phyloP scores from a whole-genome alignment of 2,329 filamentous ascomycete species.

The Boeremia exigua region DNA sequence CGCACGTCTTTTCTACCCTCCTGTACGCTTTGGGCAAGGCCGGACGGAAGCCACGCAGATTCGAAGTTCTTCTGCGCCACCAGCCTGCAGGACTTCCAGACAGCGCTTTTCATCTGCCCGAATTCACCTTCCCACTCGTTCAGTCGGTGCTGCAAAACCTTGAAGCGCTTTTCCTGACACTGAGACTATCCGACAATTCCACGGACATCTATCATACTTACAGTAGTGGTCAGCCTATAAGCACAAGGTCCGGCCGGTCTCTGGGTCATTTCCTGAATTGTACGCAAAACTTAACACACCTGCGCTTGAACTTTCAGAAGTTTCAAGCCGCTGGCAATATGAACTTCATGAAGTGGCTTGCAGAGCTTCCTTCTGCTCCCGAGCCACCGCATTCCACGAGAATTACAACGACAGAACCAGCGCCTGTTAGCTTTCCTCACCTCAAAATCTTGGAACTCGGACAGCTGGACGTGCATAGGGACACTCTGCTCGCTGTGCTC shows the following conservation, averaged over 20 bases:
- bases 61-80: slow-evolving; percentile 57
- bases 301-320: slow-evolving; percentile 60
- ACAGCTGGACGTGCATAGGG: slow-evolving; percentile 18
- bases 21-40: slow-evolving; percentile 39
- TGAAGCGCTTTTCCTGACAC: slow-evolving; percentile 54
- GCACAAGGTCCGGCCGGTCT: slow-evolving; percentile 21
- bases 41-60: slow-evolving; percentile 45
- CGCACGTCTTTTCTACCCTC: slow-evolving; percentile 25
- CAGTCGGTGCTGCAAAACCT: slow-evolving; percentile 55
- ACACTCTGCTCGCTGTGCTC: slow-evolving; percentile 20
- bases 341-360: slow-evolving; percentile 50
- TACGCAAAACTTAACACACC: slow-evolving; percentile 55
- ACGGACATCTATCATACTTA: slow-evolving; percentile 19
- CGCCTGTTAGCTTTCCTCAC: slow-evolving; percentile 19
- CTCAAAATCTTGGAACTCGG: slow-evolving; percentile 34
- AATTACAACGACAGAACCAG: slow-evolving; percentile 9
- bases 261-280: slow-evolving; percentile 50
- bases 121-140: slow-evolving; percentile 47
- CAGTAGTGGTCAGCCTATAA: slow-evolving; percentile 12
- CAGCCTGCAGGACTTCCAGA: slow-evolving; percentile 44
- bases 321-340: slow-evolving; percentile 20
- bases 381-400: not conserved
- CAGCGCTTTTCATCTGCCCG: slow-evolving; percentile 56
- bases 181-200: slow-evolving; percentile 21
- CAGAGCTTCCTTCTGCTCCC: not conserved